These are phyloP conservation scores for Graphiopsis chlorocephala DNA, from an alignment of 2,329 filamentous ascomycete genomes.

Conservation along the genomic window DNA sequence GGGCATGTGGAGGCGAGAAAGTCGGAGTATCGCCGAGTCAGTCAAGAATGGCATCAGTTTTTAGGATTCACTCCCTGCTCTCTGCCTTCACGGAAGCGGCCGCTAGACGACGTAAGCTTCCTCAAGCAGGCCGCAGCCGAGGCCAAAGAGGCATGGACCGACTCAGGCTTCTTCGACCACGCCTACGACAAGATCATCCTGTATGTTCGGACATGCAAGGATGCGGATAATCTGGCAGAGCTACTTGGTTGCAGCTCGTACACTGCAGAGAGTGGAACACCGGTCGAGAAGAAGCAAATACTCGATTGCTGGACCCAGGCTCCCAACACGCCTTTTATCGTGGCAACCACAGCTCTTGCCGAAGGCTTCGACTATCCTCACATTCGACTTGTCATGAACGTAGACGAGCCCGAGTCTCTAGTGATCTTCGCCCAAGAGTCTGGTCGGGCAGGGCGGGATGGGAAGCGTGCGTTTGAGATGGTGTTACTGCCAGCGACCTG, in stretches of 20 bases:
- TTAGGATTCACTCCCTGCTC: no score
- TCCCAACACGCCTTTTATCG: conserved; percentile 4
- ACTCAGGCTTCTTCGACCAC: conserved; percentile 12
- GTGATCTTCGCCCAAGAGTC: conserved; percentile 18
- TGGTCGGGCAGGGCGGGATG: conserved; percentile 8
- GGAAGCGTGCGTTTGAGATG: conserved; percentile 10
- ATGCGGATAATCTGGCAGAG: conserved; percentile 5
- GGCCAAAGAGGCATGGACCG: neutral
- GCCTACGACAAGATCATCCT: conserved; percentile 11
- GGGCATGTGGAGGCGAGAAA: no score
- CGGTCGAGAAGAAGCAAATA: conserved; percentile 15
- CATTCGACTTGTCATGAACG: conserved; percentile 12
- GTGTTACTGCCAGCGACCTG: conserved; percentile 11
- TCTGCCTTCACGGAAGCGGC: no score
- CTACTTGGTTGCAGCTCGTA: conserved; percentile 5
- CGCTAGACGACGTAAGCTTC: neutral
- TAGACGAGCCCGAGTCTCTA: conserved; percentile 15
- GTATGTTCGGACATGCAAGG: conserved; percentile 4
- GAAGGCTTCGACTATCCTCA: conserved; percentile 16
- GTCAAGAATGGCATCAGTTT: no score
- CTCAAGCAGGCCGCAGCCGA: conserved; percentile 4
- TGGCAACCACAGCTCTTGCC: conserved; percentile 15
- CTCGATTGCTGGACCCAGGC: conserved; percentile 9
- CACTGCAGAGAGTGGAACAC: conserved; percentile 3
- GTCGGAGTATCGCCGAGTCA: no score